Conservation (phyloP, 148 eudicot genomes). For the Bassia scoparia region DNA sequence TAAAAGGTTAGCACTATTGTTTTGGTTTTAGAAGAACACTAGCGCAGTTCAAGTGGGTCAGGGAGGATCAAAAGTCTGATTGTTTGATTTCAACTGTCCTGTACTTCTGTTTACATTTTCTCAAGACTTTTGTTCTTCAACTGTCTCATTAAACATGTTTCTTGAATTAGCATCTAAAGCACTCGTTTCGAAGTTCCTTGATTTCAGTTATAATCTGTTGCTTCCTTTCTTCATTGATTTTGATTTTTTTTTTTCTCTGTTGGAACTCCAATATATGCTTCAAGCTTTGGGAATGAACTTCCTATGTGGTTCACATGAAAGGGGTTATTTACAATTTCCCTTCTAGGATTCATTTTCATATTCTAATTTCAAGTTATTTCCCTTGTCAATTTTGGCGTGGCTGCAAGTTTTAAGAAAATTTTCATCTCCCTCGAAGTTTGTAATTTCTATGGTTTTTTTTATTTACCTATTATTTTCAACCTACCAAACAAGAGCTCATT, state of each 20-base stretch:
- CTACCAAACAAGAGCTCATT: no score
- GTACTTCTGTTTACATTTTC: background rate
- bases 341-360: no score
- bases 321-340: no score
- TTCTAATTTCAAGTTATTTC: no score
- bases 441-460: no score
- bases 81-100: background rate
- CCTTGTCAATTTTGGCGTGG: no score
- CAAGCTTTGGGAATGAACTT: background rate
- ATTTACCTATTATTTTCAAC: no score
- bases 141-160: background rate
- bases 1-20: slow-evolving; percentile 57
- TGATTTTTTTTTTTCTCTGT: background rate
- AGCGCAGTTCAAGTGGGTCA: background rate
- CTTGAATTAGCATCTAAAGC: background rate
- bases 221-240: background rate
- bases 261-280: background rate
- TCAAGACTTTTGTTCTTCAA: background rate
- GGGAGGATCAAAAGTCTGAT: background rate
- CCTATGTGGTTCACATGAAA: no score
- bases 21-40: slow-evolving; percentile 13
- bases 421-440: no score
- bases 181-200: background rate
- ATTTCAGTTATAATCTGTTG: background rate
- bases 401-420: no score